These are phyloP conservation scores for Boletus rubescentipes DNA, from an alignment of 768 basidiomycete species.

Conservation along the genomic window DNA sequence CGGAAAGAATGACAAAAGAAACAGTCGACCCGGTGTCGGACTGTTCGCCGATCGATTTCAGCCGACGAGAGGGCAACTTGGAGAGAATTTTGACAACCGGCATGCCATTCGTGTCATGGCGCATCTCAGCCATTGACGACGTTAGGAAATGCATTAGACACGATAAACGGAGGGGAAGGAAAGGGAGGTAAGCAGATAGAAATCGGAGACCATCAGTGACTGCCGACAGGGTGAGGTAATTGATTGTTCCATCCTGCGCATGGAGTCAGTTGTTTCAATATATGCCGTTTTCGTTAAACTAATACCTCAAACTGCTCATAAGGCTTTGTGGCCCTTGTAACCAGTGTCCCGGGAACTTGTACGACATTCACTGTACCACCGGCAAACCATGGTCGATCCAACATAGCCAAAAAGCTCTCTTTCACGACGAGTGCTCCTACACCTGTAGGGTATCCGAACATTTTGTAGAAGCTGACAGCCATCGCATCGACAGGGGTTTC, in stretches of 20 bases:
- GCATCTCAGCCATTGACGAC: conserved; percentile 51
- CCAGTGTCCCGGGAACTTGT: conserved; percentile 72
- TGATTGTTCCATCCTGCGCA: conserved; percentile 78
- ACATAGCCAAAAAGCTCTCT: conserved; percentile 57
- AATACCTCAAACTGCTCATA: conserved; percentile 80
- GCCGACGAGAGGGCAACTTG: conserved; percentile 49
- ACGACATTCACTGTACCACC: conserved; percentile 83
- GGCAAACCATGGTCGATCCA: conserved; percentile 80
- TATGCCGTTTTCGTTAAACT: neutral
- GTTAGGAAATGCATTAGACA: conserved; percentile 64
- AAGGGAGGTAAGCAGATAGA: conserved; percentile 74
- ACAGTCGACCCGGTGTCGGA: conserved; percentile 66
- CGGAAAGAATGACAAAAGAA: conserved; percentile 61
- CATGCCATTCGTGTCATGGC: conserved; percentile 57
- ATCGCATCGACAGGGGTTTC: conserved; percentile 76
- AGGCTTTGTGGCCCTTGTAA: conserved; percentile 55
- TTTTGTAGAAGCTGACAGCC: conserved; percentile 85
- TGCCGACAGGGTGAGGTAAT: conserved; percentile 75
- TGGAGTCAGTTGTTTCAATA: conserved; percentile 4
- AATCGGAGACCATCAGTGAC: conserved; percentile 77
- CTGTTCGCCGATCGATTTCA: conserved; percentile 61
- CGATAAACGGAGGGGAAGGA: conserved; percentile 76
- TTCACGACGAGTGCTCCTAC: conserved; percentile 78
- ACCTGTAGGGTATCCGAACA: conserved; percentile 87
- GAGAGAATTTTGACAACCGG: conserved; percentile 74